Evolutionary conservation across 2,329 filamentous ascomycete species (phyloP), one percentile per base, ranked within the genome.

Genomic region (Aspergillus tamarii): DNA sequence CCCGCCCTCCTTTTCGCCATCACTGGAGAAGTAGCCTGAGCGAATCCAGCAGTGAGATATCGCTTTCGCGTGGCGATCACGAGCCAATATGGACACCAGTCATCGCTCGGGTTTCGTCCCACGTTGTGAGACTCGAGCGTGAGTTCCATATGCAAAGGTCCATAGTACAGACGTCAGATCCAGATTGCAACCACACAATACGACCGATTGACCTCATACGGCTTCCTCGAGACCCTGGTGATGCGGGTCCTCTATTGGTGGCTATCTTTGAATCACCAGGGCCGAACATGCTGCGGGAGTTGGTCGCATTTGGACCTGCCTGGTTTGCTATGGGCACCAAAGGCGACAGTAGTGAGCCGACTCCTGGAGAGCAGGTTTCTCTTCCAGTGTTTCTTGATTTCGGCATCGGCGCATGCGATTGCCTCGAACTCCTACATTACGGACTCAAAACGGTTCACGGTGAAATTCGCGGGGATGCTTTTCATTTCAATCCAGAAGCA

Each of bases 341-440:
- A 39, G 70, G 72, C 26, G 77, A 79, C 45, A 71, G 69, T 80
- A 82, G 81, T 43, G 76, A 82, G n/a, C 81, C 82, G 43, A 78
- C 77, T 2, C 82, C 88, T 1, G 82, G 83, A 21, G 83, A 86
- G 21, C 85, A 87, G 43, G 88, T 95, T 50, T 88, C 89, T 53
- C 81, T 97, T 7, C 84, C 90, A 54, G 84, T 87, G 19, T 97
- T 97, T 72, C 84, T 98, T 32, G 91, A 96, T 72, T 97, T 97
- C 74, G 94, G 94, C 34, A 92, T 97, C 63, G 94, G 94, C 28
- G 91, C 94, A 1, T 88, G 91, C 7, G 88, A 96, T 76, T 96
- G 92, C 73, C 80, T 96, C 55, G 94, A 97, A 77, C 88, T 96
- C 54, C 81, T 98, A n/a, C 94, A 98, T 72, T 93, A 97, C 77